phyloP scores from a whole-genome alignment of 1,284 basidiomycete genomes.

The Termitomyces sp. region DNA sequence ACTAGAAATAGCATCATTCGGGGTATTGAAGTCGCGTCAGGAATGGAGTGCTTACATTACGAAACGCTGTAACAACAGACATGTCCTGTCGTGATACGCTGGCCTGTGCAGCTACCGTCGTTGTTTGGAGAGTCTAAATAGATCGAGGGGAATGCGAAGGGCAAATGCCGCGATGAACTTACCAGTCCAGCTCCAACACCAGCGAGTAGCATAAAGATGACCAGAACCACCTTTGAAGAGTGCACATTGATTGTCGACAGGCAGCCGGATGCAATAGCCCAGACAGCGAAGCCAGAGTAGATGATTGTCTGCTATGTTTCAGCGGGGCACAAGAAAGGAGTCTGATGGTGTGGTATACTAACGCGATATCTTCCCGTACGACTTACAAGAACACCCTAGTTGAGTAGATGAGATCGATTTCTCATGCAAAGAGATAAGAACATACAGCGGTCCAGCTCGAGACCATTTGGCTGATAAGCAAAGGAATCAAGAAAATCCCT shows the following conservation, averaged over 20 bases:
- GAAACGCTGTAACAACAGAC: conserved; percentile 65
- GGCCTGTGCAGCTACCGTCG: conserved; percentile 65
- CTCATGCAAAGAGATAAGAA: background rate
- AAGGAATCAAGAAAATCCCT: conserved; percentile 61
- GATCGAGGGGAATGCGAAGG: background rate
- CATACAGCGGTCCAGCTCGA: conserved; percentile 51
- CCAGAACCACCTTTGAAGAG: conserved; percentile 48
- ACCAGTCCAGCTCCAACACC: conserved; percentile 68
- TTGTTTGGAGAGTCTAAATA: conserved; percentile 52
- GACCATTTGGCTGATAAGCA: conserved; percentile 58
- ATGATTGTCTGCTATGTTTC: conserved; percentile 45
- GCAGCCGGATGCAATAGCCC: conserved; percentile 66
- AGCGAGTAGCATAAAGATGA: conserved; percentile 64
- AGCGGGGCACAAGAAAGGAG: background rate
- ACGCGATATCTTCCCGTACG: conserved; percentile 64
- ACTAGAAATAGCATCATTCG: conserved; percentile 29
- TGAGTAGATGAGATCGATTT: background rate
- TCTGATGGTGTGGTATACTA: conserved; percentile 12
- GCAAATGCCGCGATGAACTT: conserved; percentile 5
- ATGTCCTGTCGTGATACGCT: conserved; percentile 63
- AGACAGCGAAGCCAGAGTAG: conserved; percentile 61
- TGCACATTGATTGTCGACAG: conserved; percentile 53
- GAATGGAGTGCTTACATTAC: conserved; percentile 41
- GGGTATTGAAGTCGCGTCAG: background rate
- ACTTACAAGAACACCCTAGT: conserved; percentile 58